These are phyloP conservation scores for Aureococcus anophagefferens DNA, from an alignment of 108 stramenopile species.

Conservation along the genomic window DNA sequence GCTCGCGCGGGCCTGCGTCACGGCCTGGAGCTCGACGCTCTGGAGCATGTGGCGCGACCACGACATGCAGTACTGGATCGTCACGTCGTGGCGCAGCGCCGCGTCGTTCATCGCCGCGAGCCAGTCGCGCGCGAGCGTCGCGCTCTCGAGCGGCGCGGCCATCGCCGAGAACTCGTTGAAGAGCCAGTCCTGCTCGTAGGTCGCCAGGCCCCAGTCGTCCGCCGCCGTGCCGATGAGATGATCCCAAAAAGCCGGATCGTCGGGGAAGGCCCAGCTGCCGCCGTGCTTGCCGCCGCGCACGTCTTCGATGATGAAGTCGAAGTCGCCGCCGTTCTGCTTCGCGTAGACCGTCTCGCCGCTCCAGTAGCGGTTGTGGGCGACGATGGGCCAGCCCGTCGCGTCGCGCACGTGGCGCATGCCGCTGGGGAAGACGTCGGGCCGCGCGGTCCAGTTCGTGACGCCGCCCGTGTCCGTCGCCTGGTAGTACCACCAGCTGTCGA, in stretches of 20 bases:
- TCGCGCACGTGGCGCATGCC: slow-evolving; percentile 17
- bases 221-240: slow-evolving; percentile 23
- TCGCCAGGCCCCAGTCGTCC: slow-evolving; percentile 29
- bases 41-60: slow-evolving; percentile 29
- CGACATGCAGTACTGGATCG: slow-evolving; percentile 43
- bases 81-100: too few species aligned
- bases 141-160: slow-evolving; percentile 2
- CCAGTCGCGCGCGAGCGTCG: slow-evolving; percentile 18
- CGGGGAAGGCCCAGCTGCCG: slow-evolving; percentile 17
- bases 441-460: slow-evolving; percentile 29
- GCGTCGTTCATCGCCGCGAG: slow-evolving; percentile 27
- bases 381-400: slow-evolving; percentile 10
- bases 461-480: slow-evolving; percentile 17
- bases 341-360: slow-evolving; percentile 25
- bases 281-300: too few species aligned
- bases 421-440: slow-evolving; percentile 29
- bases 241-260: slow-evolving; percentile 26
- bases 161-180: slow-evolving; percentile 25
- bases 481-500: slow-evolving; percentile 39
- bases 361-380: slow-evolving; percentile 43
- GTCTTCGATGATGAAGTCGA: slow-evolving; percentile 20
- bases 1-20: slow-evolving; percentile 36
- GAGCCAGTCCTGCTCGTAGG: slow-evolving; percentile 52
- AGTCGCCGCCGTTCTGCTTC: slow-evolving; percentile 17
- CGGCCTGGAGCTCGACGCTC: slow-evolving; percentile 16